Evolutionary conservation across 768 basidiomycete species (phyloP).

Genomic region (Strobilomyces echinocephalus): DNA sequence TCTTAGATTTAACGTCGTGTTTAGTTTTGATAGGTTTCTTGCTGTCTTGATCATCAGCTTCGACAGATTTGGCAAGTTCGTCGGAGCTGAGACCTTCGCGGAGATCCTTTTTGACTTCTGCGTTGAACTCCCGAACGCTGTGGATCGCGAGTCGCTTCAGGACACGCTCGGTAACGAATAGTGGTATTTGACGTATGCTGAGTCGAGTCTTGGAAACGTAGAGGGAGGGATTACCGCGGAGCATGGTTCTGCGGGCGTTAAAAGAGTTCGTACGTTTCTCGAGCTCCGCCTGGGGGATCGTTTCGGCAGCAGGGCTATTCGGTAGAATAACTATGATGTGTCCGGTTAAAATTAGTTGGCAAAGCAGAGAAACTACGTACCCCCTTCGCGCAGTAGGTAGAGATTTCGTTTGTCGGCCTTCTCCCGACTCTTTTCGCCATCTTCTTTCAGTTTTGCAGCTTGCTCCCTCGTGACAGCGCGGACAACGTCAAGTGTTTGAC

Average conservation of each 20-base stretch:
- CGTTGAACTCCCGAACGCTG: constrained; percentile 72
- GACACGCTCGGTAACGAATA: constrained; percentile 84
- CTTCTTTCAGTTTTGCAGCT: constrained; percentile 84
- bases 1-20: constrained; percentile 22
- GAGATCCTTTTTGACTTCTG: constrained; percentile 61
- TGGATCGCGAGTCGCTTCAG: constrained; percentile 85
- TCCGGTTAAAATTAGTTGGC: not conserved
- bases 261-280: constrained; percentile 83
- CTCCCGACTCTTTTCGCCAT: constrained; percentile 75
- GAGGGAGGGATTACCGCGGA: constrained; percentile 88
- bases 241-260: constrained; percentile 75
- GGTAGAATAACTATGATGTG: constrained; percentile 76
- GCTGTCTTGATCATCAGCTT: constrained; percentile 25
- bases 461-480: constrained; percentile 88
- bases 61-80: constrained; percentile 53
- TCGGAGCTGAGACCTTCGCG: constrained; percentile 64
- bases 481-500: constrained; percentile 86
- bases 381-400: constrained; percentile 94
- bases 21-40: constrained; percentile 28
- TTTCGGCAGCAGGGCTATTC: constrained; percentile 73
- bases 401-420: constrained; percentile 95
- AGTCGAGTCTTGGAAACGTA: constrained; percentile 94
- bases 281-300: constrained; percentile 68
- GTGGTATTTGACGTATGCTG: constrained; percentile 87
- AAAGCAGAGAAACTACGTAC: constrained; percentile 36